phyloP scores from a whole-genome alignment of 176 grass and related monocot species.

The Carex littledalei region DNA sequence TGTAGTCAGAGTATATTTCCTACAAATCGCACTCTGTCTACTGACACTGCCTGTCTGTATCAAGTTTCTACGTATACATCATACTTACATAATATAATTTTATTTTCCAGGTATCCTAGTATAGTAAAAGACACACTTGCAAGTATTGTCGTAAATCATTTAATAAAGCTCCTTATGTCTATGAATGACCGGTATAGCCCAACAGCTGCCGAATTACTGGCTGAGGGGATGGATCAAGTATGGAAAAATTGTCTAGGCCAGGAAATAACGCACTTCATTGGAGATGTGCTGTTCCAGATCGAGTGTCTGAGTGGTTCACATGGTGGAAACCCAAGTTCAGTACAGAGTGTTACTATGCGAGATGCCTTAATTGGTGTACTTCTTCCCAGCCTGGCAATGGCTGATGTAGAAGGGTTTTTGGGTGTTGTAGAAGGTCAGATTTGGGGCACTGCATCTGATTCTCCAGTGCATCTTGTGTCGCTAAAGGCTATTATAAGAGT shows the following conservation, averaged over 20 bases:
- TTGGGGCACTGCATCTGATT: conserved; percentile 88
- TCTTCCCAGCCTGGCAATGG: conserved; percentile 84
- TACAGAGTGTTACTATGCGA: conserved; percentile 54
- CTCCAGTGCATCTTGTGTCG: conserved; percentile 75
- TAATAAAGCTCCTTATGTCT: conserved; percentile 93
- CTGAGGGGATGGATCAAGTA: conserved; percentile 90
- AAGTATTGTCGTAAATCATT: conserved; percentile 64
- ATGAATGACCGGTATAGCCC: conserved; percentile 89
- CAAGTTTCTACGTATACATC: neutral
- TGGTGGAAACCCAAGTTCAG: conserved; percentile 45
- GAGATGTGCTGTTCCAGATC: conserved; percentile 90
- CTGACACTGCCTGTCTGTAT: neutral
- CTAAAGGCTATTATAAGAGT: conserved; percentile 79
- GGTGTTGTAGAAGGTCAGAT: conserved; percentile 88
- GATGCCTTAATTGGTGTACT: conserved; percentile 70
- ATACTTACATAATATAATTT: neutral
- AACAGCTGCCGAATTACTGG: conserved; percentile 86
- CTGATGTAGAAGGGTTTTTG: conserved; percentile 81
- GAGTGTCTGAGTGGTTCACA: conserved; percentile 70
- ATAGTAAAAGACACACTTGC: conserved; percentile 75
- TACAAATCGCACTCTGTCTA: neutral
- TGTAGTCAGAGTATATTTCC: neutral
- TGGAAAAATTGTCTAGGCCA: conserved; percentile 77
- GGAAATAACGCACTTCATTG: conserved; percentile 67
- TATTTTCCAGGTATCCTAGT: conserved; percentile 54